Percentiles rank a stretch among this genome's conserved stretches.
Conservation (phyloP, 495 filamentous ascomycete genomes). For the Podospora pseudocomata region DNA sequence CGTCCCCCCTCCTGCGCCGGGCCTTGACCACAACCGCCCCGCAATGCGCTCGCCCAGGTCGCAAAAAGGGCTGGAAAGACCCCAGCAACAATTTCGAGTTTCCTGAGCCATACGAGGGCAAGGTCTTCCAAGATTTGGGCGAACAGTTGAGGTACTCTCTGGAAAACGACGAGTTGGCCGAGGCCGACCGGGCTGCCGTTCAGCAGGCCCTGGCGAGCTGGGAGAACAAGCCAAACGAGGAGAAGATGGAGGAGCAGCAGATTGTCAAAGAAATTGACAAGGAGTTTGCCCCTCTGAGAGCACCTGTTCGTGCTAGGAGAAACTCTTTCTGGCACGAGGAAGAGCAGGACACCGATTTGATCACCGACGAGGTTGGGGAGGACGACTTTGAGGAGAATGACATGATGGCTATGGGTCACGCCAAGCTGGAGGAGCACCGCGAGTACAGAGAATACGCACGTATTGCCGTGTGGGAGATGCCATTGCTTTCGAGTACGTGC, state of each 20-base stretch:
- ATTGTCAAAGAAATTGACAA: conserved; percentile 14
- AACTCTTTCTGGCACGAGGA: conserved; percentile 40
- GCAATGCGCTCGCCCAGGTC: conserved; percentile 11
- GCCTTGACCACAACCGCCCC: conserved; percentile 23
- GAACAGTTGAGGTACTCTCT: conserved; percentile 16
- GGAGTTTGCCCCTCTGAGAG: conserved; percentile 10
- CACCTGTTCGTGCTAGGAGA: conserved; percentile 13
- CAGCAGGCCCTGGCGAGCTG: conserved; percentile 18
- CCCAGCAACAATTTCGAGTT: conserved; percentile 3
- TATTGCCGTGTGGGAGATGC: conserved; percentile 94
- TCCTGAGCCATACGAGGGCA: conserved; percentile 7
- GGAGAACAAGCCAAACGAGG: conserved; percentile 14
- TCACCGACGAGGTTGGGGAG: conserved; percentile 39
- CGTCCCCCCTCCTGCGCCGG: not conserved
- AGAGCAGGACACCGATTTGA: conserved; percentile 41
- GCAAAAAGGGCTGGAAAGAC: conserved; percentile 8
- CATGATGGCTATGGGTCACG: conserved; percentile 74
- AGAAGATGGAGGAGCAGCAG: conserved; percentile 14
- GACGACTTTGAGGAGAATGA: conserved; percentile 64
- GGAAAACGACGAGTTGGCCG: conserved; percentile 5
- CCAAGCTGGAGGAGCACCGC: conserved; percentile 81
- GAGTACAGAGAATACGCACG: conserved; percentile 86
- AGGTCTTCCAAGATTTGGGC: conserved; percentile 19
- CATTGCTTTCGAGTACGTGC: conserved; percentile 75
- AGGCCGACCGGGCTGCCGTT: conserved; percentile 11